Percentiles rank a stretch among this genome's conserved stretches.
phyloP scores from a whole-genome alignment of 805 yeast genomes.

The Saturnispora dispora region DNA sequence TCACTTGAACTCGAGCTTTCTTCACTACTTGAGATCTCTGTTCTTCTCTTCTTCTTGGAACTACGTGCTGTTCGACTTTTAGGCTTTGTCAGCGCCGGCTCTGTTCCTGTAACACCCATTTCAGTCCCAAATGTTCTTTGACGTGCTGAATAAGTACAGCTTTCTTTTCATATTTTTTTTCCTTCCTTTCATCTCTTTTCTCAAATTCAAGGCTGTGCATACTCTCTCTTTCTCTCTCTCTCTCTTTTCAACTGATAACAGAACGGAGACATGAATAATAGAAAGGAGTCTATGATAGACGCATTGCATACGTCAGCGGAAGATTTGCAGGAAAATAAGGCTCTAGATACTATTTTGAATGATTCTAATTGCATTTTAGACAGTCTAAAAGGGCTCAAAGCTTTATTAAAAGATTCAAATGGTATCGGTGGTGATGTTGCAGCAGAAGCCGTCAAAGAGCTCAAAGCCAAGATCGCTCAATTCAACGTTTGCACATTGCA shows the following conservation, averaged over 20 bases:
- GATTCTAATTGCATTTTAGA: background rate
- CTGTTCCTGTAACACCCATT: background rate
- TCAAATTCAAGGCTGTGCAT: background rate
- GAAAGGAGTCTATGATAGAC: background rate
- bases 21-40: constrained; percentile 51
- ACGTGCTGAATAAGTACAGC: background rate
- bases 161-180: background rate
- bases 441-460: background rate
- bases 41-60: constrained; percentile 74
- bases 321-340: background rate
- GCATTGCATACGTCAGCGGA: background rate
- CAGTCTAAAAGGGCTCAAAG: background rate
- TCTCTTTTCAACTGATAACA: background rate
- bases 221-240: background rate
- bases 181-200: background rate
- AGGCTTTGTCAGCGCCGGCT: background rate
- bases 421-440: background rate
- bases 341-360: background rate
- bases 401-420: background rate
- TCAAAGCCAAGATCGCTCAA: background rate
- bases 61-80: constrained; percentile 22
- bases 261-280: background rate
- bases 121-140: background rate
- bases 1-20: constrained; percentile 20
- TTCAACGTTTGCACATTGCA: constrained; percentile 7